phyloP scores from a whole-genome alignment of 176 grass and related monocot species.

The Cenchrus americanus region DNA sequence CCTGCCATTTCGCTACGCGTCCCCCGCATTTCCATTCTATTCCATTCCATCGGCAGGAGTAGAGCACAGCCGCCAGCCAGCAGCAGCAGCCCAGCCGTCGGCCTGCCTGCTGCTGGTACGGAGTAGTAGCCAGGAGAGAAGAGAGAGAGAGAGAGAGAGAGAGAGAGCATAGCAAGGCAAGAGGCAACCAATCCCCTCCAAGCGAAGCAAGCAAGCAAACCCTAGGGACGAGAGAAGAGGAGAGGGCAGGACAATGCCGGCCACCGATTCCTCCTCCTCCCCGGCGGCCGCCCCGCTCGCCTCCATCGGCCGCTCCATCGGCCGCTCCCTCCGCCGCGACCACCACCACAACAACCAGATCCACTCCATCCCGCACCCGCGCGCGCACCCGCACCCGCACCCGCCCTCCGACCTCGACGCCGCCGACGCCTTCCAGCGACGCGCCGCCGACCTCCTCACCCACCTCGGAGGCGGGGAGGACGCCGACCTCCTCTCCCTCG shows the following conservation, averaged over 20 bases:
- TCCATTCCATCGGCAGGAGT: no score
- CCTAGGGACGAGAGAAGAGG: neutral
- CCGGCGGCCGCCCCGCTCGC: slow-evolving; percentile 36
- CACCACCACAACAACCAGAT: slow-evolving; percentile 57
- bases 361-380: slow-evolving; percentile 34
- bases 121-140: no score
- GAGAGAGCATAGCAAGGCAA: neutral
- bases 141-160: no score
- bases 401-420: slow-evolving; percentile 43
- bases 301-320: slow-evolving; percentile 56
- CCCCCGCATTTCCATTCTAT: neutral
- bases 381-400: neutral
- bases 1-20: neutral
- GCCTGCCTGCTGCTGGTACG: no score
- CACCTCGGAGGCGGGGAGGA: neutral
- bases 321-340: slow-evolving; percentile 53
- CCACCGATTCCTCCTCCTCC: slow-evolving; percentile 53
- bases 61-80: no score
- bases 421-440: slow-evolving; percentile 63
- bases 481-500: slow-evolving; percentile 58
- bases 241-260: slow-evolving; percentile 39
- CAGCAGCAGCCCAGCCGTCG: no score
- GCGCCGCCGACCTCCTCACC: slow-evolving; percentile 51
- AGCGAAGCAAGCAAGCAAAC: neutral
- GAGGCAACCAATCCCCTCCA: neutral